These are phyloP conservation scores for Ceratocystis colombiana DNA, from an alignment of 2,329 filamentous ascomycete genomes.

Conservation along the genomic window DNA sequence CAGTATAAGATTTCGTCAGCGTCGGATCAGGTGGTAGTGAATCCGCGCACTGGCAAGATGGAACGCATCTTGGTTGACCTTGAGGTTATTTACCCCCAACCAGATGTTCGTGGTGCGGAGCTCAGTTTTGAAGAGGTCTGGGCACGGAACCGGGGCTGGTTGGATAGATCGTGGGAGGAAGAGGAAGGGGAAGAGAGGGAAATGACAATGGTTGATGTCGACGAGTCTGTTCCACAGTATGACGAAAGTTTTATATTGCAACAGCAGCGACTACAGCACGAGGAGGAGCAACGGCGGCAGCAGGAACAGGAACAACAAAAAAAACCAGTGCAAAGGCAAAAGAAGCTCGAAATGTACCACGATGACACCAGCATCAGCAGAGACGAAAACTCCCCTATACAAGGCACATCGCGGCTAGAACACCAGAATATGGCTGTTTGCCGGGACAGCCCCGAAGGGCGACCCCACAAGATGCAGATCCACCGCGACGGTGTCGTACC, in stretches of 20 bases:
- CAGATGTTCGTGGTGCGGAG: slow-evolving; percentile 60
- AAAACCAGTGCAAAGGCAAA: slow-evolving; percentile 1
- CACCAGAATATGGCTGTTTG: slow-evolving; percentile 11
- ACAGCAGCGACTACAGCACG: neutral
- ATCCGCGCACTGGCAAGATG: slow-evolving; percentile 69
- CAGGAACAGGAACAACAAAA: slow-evolving; percentile 11
- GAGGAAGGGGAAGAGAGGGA: slow-evolving; percentile 35
- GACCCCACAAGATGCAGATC: slow-evolving; percentile 19
- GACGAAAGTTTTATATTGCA: slow-evolving; percentile 22
- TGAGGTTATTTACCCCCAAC: slow-evolving; percentile 71
- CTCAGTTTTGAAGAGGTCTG: slow-evolving; percentile 87
- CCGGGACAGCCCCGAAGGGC: slow-evolving; percentile 16
- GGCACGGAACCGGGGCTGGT: slow-evolving; percentile 63
- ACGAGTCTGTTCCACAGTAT: slow-evolving; percentile 16
- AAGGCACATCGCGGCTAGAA: neutral
- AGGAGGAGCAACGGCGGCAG: neutral
- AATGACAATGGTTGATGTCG: slow-evolving; percentile 17
- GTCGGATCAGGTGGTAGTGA: slow-evolving; percentile 68
- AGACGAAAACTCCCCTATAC: slow-evolving; percentile 1
- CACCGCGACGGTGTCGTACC: slow-evolving; percentile 20
- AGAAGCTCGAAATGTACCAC: slow-evolving; percentile 20
- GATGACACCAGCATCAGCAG: neutral
- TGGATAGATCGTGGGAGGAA: slow-evolving; percentile 48
- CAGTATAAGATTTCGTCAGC: slow-evolving; percentile 59
- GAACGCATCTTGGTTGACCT: slow-evolving; percentile 84